A percentile compares a stretch with the other conserved stretches of the same genome.
Conservation (phyloP, 345 rosid species). For the Salix arbutifolia region DNA sequence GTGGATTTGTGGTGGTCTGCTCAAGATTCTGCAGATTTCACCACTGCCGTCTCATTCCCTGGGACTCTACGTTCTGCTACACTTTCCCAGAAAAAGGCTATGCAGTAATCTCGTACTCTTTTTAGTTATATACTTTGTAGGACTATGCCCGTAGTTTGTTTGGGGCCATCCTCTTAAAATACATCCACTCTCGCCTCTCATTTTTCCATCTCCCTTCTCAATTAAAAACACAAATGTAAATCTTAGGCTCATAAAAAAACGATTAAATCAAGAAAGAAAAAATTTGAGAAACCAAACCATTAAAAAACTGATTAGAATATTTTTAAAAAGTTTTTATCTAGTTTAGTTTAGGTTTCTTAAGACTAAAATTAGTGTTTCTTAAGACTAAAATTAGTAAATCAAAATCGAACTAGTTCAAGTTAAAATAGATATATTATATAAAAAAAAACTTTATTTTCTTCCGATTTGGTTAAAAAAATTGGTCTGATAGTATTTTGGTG, state of each 20-base stretch:
- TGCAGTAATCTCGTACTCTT: background rate
- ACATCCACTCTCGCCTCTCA: background rate
- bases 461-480: too few species aligned
- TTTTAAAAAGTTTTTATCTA: too few species aligned
- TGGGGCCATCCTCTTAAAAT: background rate
- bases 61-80: background rate
- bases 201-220: background rate
- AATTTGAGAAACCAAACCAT: too few species aligned
- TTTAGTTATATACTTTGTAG: background rate
- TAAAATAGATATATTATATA: too few species aligned
- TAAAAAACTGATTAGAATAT: too few species aligned
- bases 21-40: background rate
- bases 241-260: background rate
- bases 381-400: too few species aligned
- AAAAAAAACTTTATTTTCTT: too few species aligned
- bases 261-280: too few species aligned
- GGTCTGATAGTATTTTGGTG: too few species aligned
- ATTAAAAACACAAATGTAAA: background rate
- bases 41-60: background rate
- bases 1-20: background rate
- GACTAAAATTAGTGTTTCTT: fast-evolving
- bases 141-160: background rate
- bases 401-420: too few species aligned
- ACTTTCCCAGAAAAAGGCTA: background rate
- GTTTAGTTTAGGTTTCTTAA: too few species aligned